These are phyloP conservation scores for Fusarium tupiense DNA, from an alignment of 2,329 filamentous ascomycete species.

Conservation along the genomic window DNA sequence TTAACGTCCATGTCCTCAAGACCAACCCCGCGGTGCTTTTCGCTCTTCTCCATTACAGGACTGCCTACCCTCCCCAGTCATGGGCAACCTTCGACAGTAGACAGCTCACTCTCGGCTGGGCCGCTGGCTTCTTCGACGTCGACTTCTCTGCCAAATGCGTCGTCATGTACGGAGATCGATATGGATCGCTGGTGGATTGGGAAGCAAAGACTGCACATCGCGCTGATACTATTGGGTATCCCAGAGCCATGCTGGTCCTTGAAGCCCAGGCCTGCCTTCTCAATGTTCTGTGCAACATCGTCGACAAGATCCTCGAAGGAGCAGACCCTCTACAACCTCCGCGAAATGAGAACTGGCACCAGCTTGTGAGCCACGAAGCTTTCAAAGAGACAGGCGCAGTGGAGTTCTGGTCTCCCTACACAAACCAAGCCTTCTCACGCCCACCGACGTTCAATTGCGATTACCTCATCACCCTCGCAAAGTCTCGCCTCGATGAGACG, in stretches of 20 bases:
- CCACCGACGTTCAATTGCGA: fast-evolving
- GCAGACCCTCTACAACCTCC: fast-evolving
- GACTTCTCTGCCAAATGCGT: background rate
- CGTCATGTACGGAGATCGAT: fast-evolving
- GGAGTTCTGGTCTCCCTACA: background rate
- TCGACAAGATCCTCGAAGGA: background rate
- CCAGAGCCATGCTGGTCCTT: fast-evolving
- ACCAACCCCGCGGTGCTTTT: fast-evolving
- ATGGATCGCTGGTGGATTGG: background rate
- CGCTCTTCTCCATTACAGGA: fast-evolving
- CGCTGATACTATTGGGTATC: fast-evolving
- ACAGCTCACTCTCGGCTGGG: fast-evolving
- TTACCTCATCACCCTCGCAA: fast-evolving
- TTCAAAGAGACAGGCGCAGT: background rate
- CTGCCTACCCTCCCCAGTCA: fast-evolving
- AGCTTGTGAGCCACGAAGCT: background rate
- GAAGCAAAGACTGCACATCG: background rate
- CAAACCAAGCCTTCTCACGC: background rate
- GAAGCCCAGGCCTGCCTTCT: background rate
- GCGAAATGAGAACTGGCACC: background rate
- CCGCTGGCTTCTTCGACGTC: fast-evolving
- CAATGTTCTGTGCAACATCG: fast-evolving
- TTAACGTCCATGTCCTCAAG: background rate
- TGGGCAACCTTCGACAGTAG: fast-evolving
- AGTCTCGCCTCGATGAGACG: fast-evolving